Evolutionary conservation across 345 rosid species (phyloP).

Genomic region (Geranium rotundifolium): DNA sequence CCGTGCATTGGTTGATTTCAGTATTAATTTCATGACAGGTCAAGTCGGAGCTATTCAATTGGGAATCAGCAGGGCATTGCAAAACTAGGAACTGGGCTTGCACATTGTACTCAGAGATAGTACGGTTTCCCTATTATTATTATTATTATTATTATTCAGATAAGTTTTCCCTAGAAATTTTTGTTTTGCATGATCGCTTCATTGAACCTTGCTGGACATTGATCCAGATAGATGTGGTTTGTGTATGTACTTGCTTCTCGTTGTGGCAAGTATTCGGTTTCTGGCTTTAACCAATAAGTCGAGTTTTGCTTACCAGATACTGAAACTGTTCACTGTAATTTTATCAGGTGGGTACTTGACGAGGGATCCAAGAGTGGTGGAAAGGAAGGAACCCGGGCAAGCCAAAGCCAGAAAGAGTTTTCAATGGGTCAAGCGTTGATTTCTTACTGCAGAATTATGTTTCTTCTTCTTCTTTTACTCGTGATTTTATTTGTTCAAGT

Average conservation of each 20-base stretch:
- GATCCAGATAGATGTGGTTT: too few relatives aligned
- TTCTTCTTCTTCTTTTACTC: too few relatives aligned
- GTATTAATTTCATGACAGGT: conserved; percentile 34
- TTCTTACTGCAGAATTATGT: too few relatives aligned
- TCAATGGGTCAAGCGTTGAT: conserved; percentile 97
- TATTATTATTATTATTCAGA: background rate
- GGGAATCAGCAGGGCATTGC: conserved; percentile 89
- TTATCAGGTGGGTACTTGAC: conserved; percentile 77
- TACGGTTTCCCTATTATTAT: conserved; percentile 9
- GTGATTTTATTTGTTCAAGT: too few relatives aligned
- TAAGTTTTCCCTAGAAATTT: background rate
- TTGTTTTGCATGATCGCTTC: background rate
- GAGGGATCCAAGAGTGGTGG: conserved; percentile 88
- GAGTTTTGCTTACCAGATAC: background rate
- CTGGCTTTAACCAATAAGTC: too few relatives aligned
- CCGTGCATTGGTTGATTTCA: too few relatives aligned
- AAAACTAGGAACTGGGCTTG: conserved; percentile 89
- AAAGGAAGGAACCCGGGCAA: conserved; percentile 95
- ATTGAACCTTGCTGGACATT: too few relatives aligned
- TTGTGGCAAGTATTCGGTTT: too few relatives aligned
- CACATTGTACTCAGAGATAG: conserved; percentile 74
- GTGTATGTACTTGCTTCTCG: too few relatives aligned
- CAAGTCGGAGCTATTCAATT: conserved; percentile 91
- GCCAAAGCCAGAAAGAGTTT: conserved; percentile 99
- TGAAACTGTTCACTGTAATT: background rate